A percentile compares a stretch with the other conserved stretches of the same genome.
Evolutionary conservation across 352 stramenopile species (phyloP).

Genomic region (Phytopythium kandeliae): DNA sequence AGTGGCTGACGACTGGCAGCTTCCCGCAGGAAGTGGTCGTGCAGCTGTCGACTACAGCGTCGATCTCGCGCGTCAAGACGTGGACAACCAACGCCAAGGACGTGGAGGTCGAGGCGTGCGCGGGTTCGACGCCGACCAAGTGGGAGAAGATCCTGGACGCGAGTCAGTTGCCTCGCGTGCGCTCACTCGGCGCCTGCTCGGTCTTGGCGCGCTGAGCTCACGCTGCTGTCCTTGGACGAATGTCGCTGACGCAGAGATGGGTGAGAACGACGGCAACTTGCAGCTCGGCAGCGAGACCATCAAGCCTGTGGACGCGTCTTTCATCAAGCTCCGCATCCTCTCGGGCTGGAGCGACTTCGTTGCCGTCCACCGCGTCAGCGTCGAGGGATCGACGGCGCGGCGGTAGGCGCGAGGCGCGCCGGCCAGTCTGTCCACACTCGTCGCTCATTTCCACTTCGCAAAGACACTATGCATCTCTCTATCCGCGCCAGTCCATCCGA

Average conservation of each 20-base stretch:
- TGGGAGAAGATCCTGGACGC: constrained; percentile 77
- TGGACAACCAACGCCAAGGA: constrained; percentile 78
- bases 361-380: constrained; percentile 64
- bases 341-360: constrained; percentile 83
- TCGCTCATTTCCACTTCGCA: background rate
- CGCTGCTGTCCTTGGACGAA: no score
- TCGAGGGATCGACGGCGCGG: constrained; percentile 63
- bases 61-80: constrained; percentile 73
- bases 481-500: no score
- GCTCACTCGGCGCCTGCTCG: no score
- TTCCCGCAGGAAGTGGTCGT: constrained; percentile 81
- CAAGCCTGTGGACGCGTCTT: constrained; percentile 64
- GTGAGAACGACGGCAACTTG: constrained; percentile 75
- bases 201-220: no score
- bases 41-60: constrained; percentile 70
- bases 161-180: constrained; percentile 47
- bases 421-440: background rate
- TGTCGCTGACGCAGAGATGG: constrained; percentile 37
- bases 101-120: constrained; percentile 61
- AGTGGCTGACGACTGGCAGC: constrained; percentile 77
- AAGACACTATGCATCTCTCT: constrained; percentile 1
- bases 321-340: constrained; percentile 82
- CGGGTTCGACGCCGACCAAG: constrained; percentile 58
- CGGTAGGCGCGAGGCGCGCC: constrained; percentile 17
- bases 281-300: constrained; percentile 76